Evolutionary conservation across 2,329 filamentous ascomycete genomes (phyloP).

Genomic region (Thermothelomyces thermophilus): DNA sequence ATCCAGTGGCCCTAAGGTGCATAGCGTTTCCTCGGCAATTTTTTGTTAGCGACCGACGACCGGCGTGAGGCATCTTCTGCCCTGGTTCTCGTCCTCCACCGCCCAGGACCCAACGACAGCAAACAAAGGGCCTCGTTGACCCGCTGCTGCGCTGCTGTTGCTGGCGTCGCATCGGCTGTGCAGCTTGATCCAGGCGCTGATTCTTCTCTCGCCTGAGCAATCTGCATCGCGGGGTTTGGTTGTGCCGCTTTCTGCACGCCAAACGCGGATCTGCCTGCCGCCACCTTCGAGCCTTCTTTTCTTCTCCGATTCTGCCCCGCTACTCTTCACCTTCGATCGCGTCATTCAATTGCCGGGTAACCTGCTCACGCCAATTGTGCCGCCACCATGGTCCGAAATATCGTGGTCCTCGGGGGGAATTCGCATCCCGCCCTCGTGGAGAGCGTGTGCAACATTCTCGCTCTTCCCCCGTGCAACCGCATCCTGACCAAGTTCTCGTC

Average conservation of each 20-base stretch:
- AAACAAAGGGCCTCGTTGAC: background rate
- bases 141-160: background rate
- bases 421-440: slow-evolving; percentile 86
- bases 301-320: slow-evolving; percentile 13
- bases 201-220: slow-evolving; percentile 9
- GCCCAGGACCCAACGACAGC: too few species aligned
- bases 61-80: slow-evolving; percentile 8
- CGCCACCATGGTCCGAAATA: slow-evolving; percentile 75
- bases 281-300: too few species aligned
- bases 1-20: background rate
- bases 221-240: slow-evolving; percentile 2
- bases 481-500: slow-evolving; percentile 87
- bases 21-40: slow-evolving; percentile 22
- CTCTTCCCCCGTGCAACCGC: slow-evolving; percentile 74
- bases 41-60: slow-evolving; percentile 16
- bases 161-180: slow-evolving; percentile 14
- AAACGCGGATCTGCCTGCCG: slow-evolving; percentile 16
- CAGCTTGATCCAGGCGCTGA: slow-evolving; percentile 7
- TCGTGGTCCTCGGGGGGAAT: slow-evolving; percentile 86
- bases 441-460: slow-evolving; percentile 80
- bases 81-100: background rate
- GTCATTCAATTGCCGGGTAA: background rate
- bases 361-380: slow-evolving; percentile 9
- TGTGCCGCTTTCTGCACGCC: slow-evolving; percentile 17
- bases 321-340: slow-evolving; percentile 10